Evolutionary conservation across 2,329 filamentous ascomycete genomes (phyloP).

Genomic region (Pseudopithomyces chartarum): DNA sequence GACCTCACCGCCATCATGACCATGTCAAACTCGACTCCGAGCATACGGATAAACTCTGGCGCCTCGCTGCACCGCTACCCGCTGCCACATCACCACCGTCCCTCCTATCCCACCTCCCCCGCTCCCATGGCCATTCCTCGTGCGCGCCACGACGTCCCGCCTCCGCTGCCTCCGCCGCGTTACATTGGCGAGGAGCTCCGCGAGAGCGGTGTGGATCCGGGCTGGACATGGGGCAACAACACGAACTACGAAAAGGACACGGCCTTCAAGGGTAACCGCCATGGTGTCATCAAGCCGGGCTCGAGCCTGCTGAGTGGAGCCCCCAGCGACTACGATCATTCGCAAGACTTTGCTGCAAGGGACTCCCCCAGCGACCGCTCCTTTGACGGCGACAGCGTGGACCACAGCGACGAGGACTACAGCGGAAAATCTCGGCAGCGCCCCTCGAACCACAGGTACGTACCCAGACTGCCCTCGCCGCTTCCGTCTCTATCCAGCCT

Average conservation of each 20-base stretch:
- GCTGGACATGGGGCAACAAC: constrained; percentile 69
- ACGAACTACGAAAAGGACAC: constrained; percentile 57
- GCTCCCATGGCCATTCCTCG: constrained; percentile 67
- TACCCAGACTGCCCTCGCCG: background rate
- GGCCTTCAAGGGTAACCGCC: constrained; percentile 53
- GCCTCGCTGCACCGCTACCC: constrained; percentile 41
- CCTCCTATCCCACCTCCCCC: constrained; percentile 46
- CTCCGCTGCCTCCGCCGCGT: constrained; percentile 65
- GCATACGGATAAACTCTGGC: constrained; percentile 49
- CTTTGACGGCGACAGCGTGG: constrained; percentile 38
- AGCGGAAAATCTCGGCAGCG: constrained; percentile 39
- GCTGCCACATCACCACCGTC: constrained; percentile 37
- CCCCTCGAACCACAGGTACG: constrained; percentile 51
- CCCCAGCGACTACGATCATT: constrained; percentile 27
- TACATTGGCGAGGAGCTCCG: constrained; percentile 62
- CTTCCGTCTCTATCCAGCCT: background rate
- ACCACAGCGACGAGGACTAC: constrained; percentile 45
- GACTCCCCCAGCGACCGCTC: constrained; percentile 47
- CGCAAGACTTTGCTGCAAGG: constrained; percentile 41
- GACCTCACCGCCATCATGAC: constrained; percentile 30
- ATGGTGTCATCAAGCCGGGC: constrained; percentile 52
- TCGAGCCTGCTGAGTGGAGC: constrained; percentile 51
- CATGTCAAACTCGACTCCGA: constrained; percentile 46
- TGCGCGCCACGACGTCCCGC: constrained; percentile 61
- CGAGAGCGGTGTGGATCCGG: constrained; percentile 61